Evolutionary conservation across 768 basidiomycete genomes (phyloP).

Genomic region (Trametes cingulata): DNA sequence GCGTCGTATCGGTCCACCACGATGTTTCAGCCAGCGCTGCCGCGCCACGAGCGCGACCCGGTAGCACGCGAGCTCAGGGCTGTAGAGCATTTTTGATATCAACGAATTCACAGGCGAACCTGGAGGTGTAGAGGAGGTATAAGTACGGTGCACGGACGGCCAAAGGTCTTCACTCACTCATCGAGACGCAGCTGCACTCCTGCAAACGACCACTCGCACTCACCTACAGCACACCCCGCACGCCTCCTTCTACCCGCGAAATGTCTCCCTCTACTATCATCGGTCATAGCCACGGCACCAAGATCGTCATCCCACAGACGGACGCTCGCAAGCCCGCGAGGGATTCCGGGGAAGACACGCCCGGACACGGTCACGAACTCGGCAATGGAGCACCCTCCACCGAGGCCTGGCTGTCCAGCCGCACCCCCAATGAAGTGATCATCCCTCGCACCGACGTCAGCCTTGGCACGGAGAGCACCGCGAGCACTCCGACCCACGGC

Average conservation of each 20-base stretch:
- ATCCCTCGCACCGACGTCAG: neutral
- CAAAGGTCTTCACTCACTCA: neutral
- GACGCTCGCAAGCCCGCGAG: neutral
- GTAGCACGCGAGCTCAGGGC: neutral
- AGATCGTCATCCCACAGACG: neutral
- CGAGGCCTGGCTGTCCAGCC: neutral
- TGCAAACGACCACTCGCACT: neutral
- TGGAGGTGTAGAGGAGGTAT: neutral
- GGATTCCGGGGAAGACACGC: neutral
- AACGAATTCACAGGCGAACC: neutral
- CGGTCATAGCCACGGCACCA: slow-evolving; percentile 1
- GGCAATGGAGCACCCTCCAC: neutral
- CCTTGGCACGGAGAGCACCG: neutral
- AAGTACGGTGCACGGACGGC: neutral
- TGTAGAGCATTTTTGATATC: neutral
- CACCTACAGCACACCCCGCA: neutral
- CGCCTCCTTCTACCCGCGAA: neutral
- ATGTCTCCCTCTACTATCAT: neutral
- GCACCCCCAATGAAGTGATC: neutral
- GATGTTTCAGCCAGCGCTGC: slow-evolving; percentile 1
- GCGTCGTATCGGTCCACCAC: too few relatives aligned
- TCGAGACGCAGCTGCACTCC: neutral
- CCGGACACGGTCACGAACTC: neutral
- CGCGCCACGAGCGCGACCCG: neutral
- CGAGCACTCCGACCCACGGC: neutral